Evolutionary conservation across 345 rosid species (phyloP).

Genomic region (Reutealis trisperma): DNA sequence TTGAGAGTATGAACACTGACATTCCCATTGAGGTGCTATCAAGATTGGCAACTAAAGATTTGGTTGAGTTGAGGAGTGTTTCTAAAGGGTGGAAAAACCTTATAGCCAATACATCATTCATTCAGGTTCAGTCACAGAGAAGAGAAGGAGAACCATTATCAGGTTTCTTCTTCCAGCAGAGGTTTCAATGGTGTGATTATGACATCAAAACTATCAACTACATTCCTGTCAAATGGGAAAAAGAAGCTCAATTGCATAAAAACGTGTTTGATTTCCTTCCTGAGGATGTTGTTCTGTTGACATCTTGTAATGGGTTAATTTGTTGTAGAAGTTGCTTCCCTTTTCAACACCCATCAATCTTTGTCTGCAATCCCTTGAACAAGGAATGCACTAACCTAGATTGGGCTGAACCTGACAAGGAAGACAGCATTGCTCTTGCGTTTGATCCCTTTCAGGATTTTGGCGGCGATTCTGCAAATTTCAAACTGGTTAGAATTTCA

Average conservation of each 20-base stretch:
- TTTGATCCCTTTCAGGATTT: conserved; percentile 35
- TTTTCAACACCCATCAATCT: conserved; percentile 29
- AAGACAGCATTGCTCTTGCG: conserved; percentile 31
- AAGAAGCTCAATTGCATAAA: conserved; percentile 16
- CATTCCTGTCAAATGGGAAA: conserved; percentile 29
- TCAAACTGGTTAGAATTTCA: conserved; percentile 33
- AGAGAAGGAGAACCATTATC: conserved; percentile 28
- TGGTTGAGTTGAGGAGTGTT: conserved; percentile 32
- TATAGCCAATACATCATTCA: conserved; percentile 31
- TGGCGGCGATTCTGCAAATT: conserved; percentile 18
- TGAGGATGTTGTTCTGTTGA: conserved; percentile 34
- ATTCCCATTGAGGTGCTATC: conserved; percentile 38
- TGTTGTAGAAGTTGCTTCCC: conserved; percentile 42
- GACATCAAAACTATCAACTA: conserved; percentile 35
- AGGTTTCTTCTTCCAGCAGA: conserved; percentile 44
- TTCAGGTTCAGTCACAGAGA: conserved; percentile 27
- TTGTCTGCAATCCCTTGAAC: conserved; percentile 46
- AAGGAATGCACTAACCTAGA: conserved; percentile 35
- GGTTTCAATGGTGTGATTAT: conserved; percentile 16
- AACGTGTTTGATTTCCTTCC: conserved; percentile 39
- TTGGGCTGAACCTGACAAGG: conserved; percentile 30
- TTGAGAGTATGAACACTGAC: conserved; percentile 20
- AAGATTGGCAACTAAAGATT: conserved; percentile 33
- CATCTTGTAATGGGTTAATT: conserved; percentile 44
- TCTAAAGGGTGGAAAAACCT: conserved; percentile 37